Evolutionary conservation across 1,284 basidiomycete species (phyloP).

Genomic region (Mrakiaceae sp.): DNA sequence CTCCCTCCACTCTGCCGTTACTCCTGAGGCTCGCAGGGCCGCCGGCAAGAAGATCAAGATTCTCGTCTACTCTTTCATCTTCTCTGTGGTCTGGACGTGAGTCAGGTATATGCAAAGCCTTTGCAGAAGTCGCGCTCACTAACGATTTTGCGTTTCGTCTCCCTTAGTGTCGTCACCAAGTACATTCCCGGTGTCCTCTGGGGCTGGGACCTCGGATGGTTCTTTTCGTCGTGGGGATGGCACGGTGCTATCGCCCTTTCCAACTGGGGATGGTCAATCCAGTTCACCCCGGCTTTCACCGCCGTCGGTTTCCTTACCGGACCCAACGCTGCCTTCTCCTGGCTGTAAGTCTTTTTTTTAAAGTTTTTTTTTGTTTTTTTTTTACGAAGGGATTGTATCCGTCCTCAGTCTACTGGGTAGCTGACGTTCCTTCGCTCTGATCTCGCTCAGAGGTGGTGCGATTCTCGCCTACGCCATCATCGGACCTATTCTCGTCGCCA

Average conservation of each 20-base stretch:
- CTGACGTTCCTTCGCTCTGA: no score
- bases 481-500: constrained; percentile 46
- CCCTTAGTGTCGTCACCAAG: constrained; percentile 39
- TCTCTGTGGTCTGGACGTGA: constrained; percentile 42
- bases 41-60: constrained; percentile 50
- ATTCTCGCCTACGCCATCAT: constrained; percentile 56
- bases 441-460: constrained; percentile 34
- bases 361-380: no score
- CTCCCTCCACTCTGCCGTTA: constrained; percentile 46
- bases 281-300: constrained; percentile 54
- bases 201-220: constrained; percentile 60
- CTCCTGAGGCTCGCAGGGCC: constrained; percentile 37
- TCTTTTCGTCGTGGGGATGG: constrained; percentile 50
- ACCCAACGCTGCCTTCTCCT: constrained; percentile 54
- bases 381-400: no score
- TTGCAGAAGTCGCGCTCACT: no score
- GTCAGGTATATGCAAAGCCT: no score
- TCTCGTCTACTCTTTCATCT: constrained; percentile 43
- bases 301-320: constrained; percentile 57
- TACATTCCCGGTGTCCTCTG: constrained; percentile 52
- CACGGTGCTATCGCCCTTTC: constrained; percentile 49
- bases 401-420: no score
- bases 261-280: constrained; percentile 44
- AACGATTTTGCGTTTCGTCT: background rate
- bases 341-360: no score